These are phyloP conservation scores for Trametes cingulata DNA, from an alignment of 768 basidiomycete species.

Conservation along the genomic window DNA sequence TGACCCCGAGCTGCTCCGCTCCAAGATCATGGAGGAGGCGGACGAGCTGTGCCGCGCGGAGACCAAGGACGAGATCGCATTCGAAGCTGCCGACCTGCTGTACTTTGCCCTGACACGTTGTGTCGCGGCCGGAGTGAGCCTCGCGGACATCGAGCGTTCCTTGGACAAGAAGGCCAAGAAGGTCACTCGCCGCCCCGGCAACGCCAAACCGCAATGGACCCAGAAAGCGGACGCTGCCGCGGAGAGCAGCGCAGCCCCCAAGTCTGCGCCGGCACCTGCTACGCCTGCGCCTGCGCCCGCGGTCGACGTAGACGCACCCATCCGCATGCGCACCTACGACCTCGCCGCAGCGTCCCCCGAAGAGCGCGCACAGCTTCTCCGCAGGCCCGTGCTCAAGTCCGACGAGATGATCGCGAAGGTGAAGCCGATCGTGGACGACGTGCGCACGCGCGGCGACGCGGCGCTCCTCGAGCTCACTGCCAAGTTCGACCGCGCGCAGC, in stretches of 20 bases:
- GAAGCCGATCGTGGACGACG: slow-evolving; percentile 88
- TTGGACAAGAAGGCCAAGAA: slow-evolving; percentile 85
- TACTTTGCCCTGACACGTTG: slow-evolving; percentile 93
- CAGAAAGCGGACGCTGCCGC: slow-evolving; percentile 24
- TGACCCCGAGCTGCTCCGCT: slow-evolving; percentile 76
- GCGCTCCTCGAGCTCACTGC: slow-evolving; percentile 88
- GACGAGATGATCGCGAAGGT: slow-evolving; percentile 92
- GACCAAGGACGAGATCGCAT: slow-evolving; percentile 80
- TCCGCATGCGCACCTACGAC: slow-evolving; percentile 77
- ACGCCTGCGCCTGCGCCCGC: slow-evolving; percentile 27
- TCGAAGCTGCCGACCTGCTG: slow-evolving; percentile 92
- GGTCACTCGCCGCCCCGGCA: slow-evolving; percentile 83
- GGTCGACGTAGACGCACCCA: slow-evolving; percentile 44
- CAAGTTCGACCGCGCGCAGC: slow-evolving; percentile 85
- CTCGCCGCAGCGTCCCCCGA: slow-evolving; percentile 48
- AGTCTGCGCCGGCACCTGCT: slow-evolving; percentile 15
- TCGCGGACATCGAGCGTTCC: slow-evolving; percentile 81
- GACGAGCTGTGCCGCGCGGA: slow-evolving; percentile 90
- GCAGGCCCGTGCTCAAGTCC: slow-evolving; percentile 86
- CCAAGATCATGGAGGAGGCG: slow-evolving; percentile 98
- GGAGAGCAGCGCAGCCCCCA: slow-evolving; percentile 19
- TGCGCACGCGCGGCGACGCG: slow-evolving; percentile 79
- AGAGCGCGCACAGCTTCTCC: slow-evolving; percentile 70
- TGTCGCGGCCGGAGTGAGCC: slow-evolving; percentile 74
- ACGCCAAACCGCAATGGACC: slow-evolving; percentile 86